phyloP scores from a whole-genome alignment of 78 protist genomes.

The Pigoraptor vietnamica region DNA sequence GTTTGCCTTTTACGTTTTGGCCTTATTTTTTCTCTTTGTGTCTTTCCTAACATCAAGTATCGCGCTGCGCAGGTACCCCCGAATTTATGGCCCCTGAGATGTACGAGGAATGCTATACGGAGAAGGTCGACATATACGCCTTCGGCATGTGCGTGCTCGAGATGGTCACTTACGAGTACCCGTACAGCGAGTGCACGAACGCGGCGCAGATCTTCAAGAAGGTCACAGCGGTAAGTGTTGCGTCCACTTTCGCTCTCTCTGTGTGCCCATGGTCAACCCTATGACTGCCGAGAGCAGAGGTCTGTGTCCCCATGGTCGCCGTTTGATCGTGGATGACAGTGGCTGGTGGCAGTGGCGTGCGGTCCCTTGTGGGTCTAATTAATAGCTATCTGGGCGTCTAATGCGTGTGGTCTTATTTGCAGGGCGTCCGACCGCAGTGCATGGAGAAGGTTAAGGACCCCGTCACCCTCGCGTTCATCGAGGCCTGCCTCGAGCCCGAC shows the following conservation, averaged over 20 bases:
- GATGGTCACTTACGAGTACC: conserved; percentile 78
- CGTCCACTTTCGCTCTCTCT: neutral
- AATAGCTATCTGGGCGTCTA: neutral
- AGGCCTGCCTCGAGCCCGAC: conserved; percentile 20
- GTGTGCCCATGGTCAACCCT: too few relatives aligned
- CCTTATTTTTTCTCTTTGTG: neutral
- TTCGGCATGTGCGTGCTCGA: conserved; percentile 93
- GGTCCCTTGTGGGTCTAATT: neutral
- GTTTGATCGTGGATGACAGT: too few relatives aligned
- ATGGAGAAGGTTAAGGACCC: conserved; percentile 22
- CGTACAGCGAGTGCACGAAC: conserved; percentile 82
- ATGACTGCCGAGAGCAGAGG: too few relatives aligned
- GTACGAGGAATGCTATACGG: conserved; percentile 73
- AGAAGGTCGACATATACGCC: conserved; percentile 84
- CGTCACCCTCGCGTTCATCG: conserved; percentile 37
- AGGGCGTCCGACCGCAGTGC: conserved; percentile 29
- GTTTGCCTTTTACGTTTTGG: neutral
- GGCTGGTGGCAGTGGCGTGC: too few relatives aligned
- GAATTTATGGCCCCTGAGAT: conserved; percentile 95
- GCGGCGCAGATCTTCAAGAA: conserved; percentile 61
- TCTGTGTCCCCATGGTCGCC: too few relatives aligned
- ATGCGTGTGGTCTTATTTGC: neutral
- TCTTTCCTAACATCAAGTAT: neutral
- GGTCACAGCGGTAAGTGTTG: conserved; percentile 14
- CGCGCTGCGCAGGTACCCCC: conserved; percentile 67